Evolutionary conservation across 2,329 filamentous ascomycete genomes (phyloP).

Genomic region (Tolypocladium sp.): DNA sequence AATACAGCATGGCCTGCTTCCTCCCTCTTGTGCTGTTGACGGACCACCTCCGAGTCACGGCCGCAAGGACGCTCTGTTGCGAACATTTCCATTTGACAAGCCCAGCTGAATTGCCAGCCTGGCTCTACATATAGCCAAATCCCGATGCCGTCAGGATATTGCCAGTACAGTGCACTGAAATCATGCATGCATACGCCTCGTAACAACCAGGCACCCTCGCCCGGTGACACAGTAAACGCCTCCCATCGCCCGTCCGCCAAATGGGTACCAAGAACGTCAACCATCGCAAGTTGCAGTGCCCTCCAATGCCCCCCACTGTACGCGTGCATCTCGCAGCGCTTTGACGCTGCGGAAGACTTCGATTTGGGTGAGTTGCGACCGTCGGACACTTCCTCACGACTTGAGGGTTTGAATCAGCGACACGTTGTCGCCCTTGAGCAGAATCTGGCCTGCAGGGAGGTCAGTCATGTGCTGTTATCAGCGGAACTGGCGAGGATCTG

Average conservation of each 20-base stretch:
- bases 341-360: background rate
- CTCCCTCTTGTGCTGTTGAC: background rate
- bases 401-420: constrained; percentile 61
- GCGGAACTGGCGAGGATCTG: constrained; percentile 9
- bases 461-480: constrained; percentile 10
- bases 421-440: constrained; percentile 84
- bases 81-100: background rate
- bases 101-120: background rate
- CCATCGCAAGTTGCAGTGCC: background rate
- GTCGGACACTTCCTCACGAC: background rate
- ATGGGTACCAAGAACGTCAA: background rate
- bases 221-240: constrained; percentile 2
- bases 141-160: background rate
- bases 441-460: constrained; percentile 60
- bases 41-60: background rate
- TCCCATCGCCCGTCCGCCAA: background rate
- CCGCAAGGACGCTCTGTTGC: background rate
- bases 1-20: background rate
- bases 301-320: background rate
- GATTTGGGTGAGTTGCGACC: background rate
- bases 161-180: background rate
- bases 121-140: background rate
- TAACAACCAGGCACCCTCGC: background rate
- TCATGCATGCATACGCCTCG: constrained; percentile 3
- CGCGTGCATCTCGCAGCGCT: background rate